Conservation (phyloP, 192 early-diverging fungal species). For the Podila verticillata region DNA sequence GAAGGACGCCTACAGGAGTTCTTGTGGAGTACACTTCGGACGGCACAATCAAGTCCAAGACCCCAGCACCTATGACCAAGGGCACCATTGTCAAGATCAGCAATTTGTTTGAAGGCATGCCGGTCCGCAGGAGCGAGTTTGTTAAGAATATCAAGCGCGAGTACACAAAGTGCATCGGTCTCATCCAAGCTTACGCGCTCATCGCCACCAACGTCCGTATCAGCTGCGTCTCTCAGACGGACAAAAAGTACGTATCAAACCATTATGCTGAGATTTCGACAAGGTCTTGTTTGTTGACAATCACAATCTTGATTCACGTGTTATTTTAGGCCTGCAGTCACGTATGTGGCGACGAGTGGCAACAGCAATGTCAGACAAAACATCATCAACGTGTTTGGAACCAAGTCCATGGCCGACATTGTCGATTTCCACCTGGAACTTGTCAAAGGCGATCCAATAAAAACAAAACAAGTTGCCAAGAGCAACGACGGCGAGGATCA, state of each 20-base stretch:
- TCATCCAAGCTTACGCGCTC: slow-evolving; percentile 89
- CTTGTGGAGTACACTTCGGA: slow-evolving; percentile 73
- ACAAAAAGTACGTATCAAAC: slow-evolving; percentile 57
- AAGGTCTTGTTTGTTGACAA: not conserved
- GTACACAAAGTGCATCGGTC: slow-evolving; percentile 75
- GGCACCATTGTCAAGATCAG: slow-evolving; percentile 86
- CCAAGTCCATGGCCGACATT: slow-evolving; percentile 58
- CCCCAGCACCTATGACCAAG: slow-evolving; percentile 32
- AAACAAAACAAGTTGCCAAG: not conserved
- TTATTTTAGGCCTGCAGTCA: slow-evolving; percentile 55
- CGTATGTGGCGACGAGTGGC: slow-evolving; percentile 66
- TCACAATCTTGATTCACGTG: not conserved
- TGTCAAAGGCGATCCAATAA: slow-evolving; percentile 31
- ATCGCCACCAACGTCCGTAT: slow-evolving; percentile 77
- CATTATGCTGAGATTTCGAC: not conserved
- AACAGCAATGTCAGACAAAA: slow-evolving; percentile 71
- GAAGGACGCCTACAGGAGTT: slow-evolving; percentile 64
- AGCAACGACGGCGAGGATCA: not conserved
- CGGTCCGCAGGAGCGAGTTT: slow-evolving; percentile 89
- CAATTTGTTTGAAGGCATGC: slow-evolving; percentile 84
- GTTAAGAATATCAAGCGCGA: slow-evolving; percentile 85
- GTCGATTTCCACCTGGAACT: slow-evolving; percentile 59
- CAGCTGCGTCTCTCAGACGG: slow-evolving; percentile 65
- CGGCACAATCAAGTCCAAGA: slow-evolving; percentile 59
- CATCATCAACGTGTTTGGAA: slow-evolving; percentile 82